Evolutionary conservation across 345 rosid species (phyloP).

Genomic region (Trapa incisa): DNA sequence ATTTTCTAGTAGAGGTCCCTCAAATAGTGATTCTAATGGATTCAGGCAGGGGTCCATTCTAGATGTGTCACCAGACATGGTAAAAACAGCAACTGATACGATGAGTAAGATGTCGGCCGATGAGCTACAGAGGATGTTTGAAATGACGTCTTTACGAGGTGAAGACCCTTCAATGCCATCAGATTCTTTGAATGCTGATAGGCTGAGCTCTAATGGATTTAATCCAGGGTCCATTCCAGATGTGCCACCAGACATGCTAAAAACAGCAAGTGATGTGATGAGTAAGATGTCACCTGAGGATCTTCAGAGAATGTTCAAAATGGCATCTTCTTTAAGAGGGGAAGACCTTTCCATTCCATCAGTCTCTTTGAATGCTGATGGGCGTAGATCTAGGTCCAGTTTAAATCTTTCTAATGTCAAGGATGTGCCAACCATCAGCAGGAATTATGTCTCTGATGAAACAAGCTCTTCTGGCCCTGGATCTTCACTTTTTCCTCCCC

Average conservation of each 20-base stretch:
- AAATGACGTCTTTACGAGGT: constrained; percentile 52
- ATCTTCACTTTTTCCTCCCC: constrained; percentile 31
- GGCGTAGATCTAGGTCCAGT: constrained; percentile 15
- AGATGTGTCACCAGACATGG: constrained; percentile 61
- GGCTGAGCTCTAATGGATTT: constrained; percentile 24
- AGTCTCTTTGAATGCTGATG: constrained; percentile 5
- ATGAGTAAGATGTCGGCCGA: constrained; percentile 63
- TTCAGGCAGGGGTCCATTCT: constrained; percentile 30
- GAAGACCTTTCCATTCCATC: constrained; percentile 28
- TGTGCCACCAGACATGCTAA: constrained; percentile 65
- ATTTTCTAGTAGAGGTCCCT: constrained; percentile 17
- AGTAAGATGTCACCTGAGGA: constrained; percentile 61
- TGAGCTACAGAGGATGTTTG: constrained; percentile 77
- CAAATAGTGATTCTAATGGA: constrained; percentile 21
- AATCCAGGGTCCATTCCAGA: constrained; percentile 31
- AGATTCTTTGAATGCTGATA: constrained; percentile 6
- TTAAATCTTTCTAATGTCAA: constrained; percentile 14
- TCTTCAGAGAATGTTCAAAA: constrained; percentile 74
- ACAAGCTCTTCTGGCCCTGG: constrained; percentile 36
- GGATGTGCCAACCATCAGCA: not conserved
- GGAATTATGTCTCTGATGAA: constrained; percentile 25
- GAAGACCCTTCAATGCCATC: constrained; percentile 28
- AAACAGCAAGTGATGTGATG: constrained; percentile 74
- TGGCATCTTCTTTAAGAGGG: constrained; percentile 50
- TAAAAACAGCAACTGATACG: constrained; percentile 70